Base-by-base conservation (phyloP, 371 early-diverging fungal genomes). In the Batkoa obscura region DNA sequence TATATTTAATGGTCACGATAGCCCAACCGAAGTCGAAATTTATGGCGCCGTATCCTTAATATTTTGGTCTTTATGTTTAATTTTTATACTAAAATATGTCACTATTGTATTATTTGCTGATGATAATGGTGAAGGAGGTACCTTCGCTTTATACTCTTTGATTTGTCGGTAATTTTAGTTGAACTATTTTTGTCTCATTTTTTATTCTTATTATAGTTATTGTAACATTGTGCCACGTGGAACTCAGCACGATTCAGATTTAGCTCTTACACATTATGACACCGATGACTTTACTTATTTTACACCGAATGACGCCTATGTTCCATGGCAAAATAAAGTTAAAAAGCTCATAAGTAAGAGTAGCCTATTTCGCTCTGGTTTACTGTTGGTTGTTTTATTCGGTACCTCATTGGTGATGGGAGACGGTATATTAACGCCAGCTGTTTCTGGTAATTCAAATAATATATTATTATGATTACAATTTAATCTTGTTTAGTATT, bases 101-200 rank as follows among this genome's bases (percentile, higher is more conserved):
- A 60, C 68, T 35, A 67, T 75, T 39, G 69, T 75, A 1, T 38
- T 78, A 46, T 54, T 39, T 63, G 78, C 78, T 1, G 73, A 73
- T 58, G 76, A 75, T 59, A 71, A 76, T 58, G 78, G 78, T n/a
- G 74, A 75, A 60, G 78, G 78, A 34, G 78, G 78, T 36, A 72
- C 73, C 2, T 78, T 73, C 66, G 78, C 78, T 4, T 58, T 78
- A 31, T 66, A 72, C 34, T 73, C 76, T 1, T 59, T 75, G 17
- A 55, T 78, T 30, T 59, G 62, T 15, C 59, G 67, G 13, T 66
- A 68, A 56, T 55, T 9, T 15, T n/a, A 15, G 4, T 3, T 39
- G 3, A 4, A 15, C 3, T 45, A 31, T 39, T 13, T n/a, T 50
- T 36, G 32, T 23, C n/a, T 3, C 10, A 8, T 34, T 3, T 50